These are phyloP conservation scores for Ogataea trehalophila DNA, from an alignment of 805 yeast genomes.

Conservation along the genomic window DNA sequence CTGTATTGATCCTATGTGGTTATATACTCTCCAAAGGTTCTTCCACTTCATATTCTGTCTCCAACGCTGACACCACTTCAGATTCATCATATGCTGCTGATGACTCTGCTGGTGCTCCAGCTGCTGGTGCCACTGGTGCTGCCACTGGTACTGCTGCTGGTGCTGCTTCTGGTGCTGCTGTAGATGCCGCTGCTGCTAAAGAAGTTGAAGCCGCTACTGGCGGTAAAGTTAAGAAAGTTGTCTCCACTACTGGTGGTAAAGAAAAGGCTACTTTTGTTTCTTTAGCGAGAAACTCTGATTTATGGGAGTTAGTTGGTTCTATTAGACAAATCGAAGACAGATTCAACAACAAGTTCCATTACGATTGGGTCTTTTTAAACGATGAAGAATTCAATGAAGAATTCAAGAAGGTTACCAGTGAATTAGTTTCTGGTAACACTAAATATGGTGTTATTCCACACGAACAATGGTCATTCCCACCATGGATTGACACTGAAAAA, in stretches of 20 bases:
- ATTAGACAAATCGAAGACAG: conserved; percentile 83
- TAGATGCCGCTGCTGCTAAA: conserved; percentile 8
- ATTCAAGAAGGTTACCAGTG: conserved; percentile 62
- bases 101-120: conserved; percentile 7
- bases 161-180: conserved; percentile 13
- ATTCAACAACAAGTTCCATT: conserved; percentile 73
- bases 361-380: conserved; percentile 94
- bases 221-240: conserved; percentile 1
- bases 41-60: conserved; percentile 25
- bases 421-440: conserved; percentile 71
- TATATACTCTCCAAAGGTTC: conserved; percentile 45
- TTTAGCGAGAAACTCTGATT: conserved; percentile 71
- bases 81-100: conserved; percentile 3
- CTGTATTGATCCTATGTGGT: conserved; percentile 42
- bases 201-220: conserved; percentile 1
- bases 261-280: conserved; percentile 79
- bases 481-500: conserved; percentile 67
- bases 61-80: not conserved
- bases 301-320: conserved; percentile 55
- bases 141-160: not conserved
- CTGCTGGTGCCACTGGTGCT: not conserved
- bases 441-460: conserved; percentile 76
- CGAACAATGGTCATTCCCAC: conserved; percentile 86
- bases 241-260: conserved; percentile 26
- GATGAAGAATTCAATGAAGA: conserved; percentile 82